phyloP scores from a whole-genome alignment of 2,329 filamentous ascomycete species.

The Tympanopsis confertula region DNA sequence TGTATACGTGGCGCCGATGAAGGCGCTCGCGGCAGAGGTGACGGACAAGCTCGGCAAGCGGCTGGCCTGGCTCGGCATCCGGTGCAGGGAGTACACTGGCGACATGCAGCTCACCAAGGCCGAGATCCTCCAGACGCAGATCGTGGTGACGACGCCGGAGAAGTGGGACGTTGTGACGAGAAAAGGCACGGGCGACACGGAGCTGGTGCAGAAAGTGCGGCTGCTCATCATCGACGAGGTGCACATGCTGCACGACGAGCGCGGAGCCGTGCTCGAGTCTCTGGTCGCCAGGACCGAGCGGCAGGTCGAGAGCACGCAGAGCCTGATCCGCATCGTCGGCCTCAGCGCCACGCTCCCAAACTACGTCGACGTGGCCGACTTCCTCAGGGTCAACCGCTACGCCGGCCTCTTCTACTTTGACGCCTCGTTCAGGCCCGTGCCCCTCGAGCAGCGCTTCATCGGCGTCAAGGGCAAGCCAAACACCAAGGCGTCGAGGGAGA shows the following conservation, averaged over 20 bases:
- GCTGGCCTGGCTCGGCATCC: slow-evolving; percentile 83
- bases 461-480: slow-evolving; percentile 87
- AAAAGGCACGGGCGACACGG: slow-evolving; percentile 96
- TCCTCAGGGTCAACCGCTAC: slow-evolving; percentile 86
- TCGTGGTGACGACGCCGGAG: slow-evolving; percentile 95
- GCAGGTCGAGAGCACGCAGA: slow-evolving; percentile 96
- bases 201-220: slow-evolving; percentile 92
- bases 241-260: slow-evolving; percentile 97
- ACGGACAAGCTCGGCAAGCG: slow-evolving; percentile 88
- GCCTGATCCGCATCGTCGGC: slow-evolving; percentile 87
- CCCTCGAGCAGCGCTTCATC: slow-evolving; percentile 92
- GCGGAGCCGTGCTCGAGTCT: slow-evolving; percentile 89
- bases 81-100: slow-evolving; percentile 86
- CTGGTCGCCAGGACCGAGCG: slow-evolving; percentile 87
- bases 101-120: slow-evolving; percentile 98
- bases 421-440: slow-evolving; percentile 86
- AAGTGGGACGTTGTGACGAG: slow-evolving; percentile 99
- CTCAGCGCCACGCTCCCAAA: slow-evolving; percentile 92
- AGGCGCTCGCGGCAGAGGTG: slow-evolving; percentile 92
- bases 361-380: slow-evolving; percentile 91
- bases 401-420: slow-evolving; percentile 96
- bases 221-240: slow-evolving; percentile 97
- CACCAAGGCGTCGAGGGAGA: slow-evolving; percentile 71
- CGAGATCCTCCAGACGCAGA: slow-evolving; percentile 89
- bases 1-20: slow-evolving; percentile 99